These are phyloP conservation scores for Blastobotrys serpentis DNA, from an alignment of 1,139 yeast genomes.

Conservation along the genomic window DNA sequence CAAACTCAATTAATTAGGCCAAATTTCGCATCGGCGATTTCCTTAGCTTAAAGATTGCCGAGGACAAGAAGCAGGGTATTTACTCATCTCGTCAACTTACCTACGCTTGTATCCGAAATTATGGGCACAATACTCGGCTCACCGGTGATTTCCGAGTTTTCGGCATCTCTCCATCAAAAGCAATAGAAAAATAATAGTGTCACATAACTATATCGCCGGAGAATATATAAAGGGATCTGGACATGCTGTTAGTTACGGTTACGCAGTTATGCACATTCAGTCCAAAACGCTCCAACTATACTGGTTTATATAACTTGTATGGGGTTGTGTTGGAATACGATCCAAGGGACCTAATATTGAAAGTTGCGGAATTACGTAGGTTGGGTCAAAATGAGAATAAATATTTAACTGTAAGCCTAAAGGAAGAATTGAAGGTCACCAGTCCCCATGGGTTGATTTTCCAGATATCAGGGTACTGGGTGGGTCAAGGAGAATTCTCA, in stretches of 20 bases:
- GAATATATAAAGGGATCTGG: background rate
- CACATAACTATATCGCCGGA: background rate
- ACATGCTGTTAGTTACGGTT: constrained; percentile 3
- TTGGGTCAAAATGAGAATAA: constrained; percentile 2
- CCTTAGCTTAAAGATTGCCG: too few species aligned
- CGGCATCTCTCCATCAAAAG: too few species aligned
- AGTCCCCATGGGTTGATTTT: background rate
- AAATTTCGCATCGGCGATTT: too few species aligned
- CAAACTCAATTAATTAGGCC: too few species aligned
- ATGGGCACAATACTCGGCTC: too few species aligned
- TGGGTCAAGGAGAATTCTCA: background rate
- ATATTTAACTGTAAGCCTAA: background rate
- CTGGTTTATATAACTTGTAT: background rate
- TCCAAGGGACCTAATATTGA: background rate
- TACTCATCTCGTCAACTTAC: too few species aligned
- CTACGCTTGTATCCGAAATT: too few species aligned
- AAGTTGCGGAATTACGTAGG: constrained; percentile 1
- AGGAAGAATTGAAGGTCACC: constrained; percentile 5
- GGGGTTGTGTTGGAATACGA: background rate
- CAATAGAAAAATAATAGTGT: background rate
- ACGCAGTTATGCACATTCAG: background rate
- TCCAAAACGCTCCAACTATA: background rate
- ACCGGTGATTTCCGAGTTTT: too few species aligned
- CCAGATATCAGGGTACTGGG: constrained; percentile 11
- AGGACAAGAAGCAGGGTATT: too few species aligned